Evolutionary conservation across 495 filamentous ascomycete species (phyloP).

Genomic region (Pseudoneurospora amorphoporcata): DNA sequence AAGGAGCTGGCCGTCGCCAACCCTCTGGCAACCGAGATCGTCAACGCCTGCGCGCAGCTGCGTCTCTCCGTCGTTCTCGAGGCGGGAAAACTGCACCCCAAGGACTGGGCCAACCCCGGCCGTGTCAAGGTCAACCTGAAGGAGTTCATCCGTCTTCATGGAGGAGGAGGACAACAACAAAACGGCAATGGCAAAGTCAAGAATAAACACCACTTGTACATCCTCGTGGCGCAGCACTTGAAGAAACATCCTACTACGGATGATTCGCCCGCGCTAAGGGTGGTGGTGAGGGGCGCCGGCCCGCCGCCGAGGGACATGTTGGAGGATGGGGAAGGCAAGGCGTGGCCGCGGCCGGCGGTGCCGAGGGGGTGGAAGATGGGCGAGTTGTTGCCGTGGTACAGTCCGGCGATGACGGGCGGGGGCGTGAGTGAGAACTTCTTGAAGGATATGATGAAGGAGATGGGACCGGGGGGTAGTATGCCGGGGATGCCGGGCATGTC

Average conservation of each 20-base stretch:
- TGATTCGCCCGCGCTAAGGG: conserved; percentile 55
- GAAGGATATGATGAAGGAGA: conserved; percentile 95
- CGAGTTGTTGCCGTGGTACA: conserved; percentile 72
- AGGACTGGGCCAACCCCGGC: conserved; percentile 96
- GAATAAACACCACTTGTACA: conserved; percentile 87
- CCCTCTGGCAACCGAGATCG: conserved; percentile 82
- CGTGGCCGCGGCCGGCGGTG: conserved; percentile 59
- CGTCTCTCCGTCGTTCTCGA: conserved; percentile 74
- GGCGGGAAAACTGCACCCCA: conserved; percentile 83
- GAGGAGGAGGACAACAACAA: neutral
- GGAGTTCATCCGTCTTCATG: conserved; percentile 23
- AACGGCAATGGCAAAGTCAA: conserved; percentile 36
- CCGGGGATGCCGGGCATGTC: conserved; percentile 9
- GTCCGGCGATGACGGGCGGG: conserved; percentile 79
- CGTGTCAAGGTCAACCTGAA: conserved; percentile 72
- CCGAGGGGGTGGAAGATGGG: conserved; percentile 91
- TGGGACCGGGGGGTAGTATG: conserved; percentile 46
- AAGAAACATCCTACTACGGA: conserved; percentile 62
- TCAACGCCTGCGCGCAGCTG: conserved; percentile 65
- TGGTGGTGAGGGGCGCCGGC: conserved; percentile 51
- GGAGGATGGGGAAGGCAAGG: conserved; percentile 49
- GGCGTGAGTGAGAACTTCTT: conserved; percentile 94
- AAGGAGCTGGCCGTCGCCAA: conserved; percentile 63
- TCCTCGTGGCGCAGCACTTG: conserved; percentile 64
- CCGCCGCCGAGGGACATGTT: conserved; percentile 24